These are phyloP conservation scores for Cornus suecica DNA, from an alignment of 148 eudicot species.

Conservation along the genomic window DNA sequence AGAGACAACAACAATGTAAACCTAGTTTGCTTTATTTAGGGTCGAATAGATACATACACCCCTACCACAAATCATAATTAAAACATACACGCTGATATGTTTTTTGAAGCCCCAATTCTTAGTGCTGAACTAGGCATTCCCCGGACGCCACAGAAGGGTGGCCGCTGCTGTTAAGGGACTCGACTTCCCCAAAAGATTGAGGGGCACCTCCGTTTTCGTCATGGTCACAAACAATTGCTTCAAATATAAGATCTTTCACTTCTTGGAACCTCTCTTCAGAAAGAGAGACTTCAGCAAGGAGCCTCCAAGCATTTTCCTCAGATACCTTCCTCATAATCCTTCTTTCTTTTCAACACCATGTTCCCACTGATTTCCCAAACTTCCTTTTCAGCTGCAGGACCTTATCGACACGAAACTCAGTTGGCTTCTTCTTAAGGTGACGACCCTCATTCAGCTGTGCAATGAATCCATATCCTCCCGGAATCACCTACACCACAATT, in stretches of 20 bases:
- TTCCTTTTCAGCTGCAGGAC: slow-evolving; percentile 83
- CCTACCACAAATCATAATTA: no score
- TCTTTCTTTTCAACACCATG: slow-evolving; percentile 42
- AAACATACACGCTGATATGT: no score
- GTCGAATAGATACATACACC: no score
- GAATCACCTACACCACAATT: no score
- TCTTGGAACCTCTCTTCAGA: no score
- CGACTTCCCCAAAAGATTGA: slow-evolving; percentile 40
- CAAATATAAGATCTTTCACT: no score
- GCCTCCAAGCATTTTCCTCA: slow-evolving; percentile 89
- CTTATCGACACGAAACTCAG: slow-evolving; percentile 85
- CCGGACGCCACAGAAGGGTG: slow-evolving; percentile 50
- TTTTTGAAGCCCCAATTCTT: no score
- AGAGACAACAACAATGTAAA: slow-evolving; percentile 1
- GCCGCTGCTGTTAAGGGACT: slow-evolving; percentile 44
- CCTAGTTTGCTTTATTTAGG: no score
- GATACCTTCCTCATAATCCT: slow-evolving; percentile 75
- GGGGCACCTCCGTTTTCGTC: slow-evolving; percentile 37
- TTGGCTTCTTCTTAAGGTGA: slow-evolving; percentile 89
- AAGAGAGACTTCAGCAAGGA: slow-evolving; percentile 85
- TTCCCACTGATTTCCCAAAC: no score
- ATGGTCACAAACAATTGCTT: no score
- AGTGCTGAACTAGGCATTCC: no score
- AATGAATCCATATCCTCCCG: slow-evolving; percentile 71
- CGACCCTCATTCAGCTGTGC: slow-evolving; percentile 97